Conservation (phyloP, 192 early-diverging fungal genomes). For the Backusella tuberculispora region DNA sequence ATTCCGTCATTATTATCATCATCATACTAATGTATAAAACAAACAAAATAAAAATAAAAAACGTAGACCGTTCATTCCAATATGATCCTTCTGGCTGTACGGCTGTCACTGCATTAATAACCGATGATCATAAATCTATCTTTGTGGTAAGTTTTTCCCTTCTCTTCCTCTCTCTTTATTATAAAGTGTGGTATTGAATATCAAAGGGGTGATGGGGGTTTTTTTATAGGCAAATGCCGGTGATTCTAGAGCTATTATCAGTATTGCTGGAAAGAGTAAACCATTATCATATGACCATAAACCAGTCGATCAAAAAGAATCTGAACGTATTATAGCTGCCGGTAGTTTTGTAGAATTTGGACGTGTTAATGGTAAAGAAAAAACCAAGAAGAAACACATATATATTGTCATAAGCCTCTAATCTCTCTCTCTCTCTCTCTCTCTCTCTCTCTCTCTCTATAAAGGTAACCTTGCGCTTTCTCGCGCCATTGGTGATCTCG, state of each 20-base stretch:
- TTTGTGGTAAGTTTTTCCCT: slow-evolving; percentile 61
- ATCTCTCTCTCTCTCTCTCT: too few species aligned
- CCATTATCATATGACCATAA: slow-evolving; percentile 95
- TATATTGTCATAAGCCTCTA: too few species aligned
- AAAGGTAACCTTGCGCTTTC: slow-evolving; percentile 94
- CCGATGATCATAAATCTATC: slow-evolving; percentile 75
- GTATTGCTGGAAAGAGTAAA: slow-evolving; percentile 71
- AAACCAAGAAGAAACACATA: background rate
- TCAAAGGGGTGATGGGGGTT: background rate
- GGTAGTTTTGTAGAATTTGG: slow-evolving; percentile 99
- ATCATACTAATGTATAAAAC: background rate
- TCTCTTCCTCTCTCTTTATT: background rate
- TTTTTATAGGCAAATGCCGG: slow-evolving; percentile 82
- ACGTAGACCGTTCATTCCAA: slow-evolving; percentile 71
- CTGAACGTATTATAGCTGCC: slow-evolving; percentile 81
- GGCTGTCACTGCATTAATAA: slow-evolving; percentile 83
- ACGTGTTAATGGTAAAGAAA: slow-evolving; percentile 94
- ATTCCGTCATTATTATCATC: too few species aligned
- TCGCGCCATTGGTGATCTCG: slow-evolving; percentile 97
- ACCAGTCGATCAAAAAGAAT: slow-evolving; percentile 86
- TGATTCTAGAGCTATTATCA: slow-evolving; percentile 92
- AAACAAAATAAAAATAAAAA: background rate
- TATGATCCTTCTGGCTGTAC: slow-evolving; percentile 96
- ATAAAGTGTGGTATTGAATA: background rate
- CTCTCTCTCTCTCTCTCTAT: background rate